Conservation (phyloP, 345 rosid species). For the Gossypium bickii region DNA sequence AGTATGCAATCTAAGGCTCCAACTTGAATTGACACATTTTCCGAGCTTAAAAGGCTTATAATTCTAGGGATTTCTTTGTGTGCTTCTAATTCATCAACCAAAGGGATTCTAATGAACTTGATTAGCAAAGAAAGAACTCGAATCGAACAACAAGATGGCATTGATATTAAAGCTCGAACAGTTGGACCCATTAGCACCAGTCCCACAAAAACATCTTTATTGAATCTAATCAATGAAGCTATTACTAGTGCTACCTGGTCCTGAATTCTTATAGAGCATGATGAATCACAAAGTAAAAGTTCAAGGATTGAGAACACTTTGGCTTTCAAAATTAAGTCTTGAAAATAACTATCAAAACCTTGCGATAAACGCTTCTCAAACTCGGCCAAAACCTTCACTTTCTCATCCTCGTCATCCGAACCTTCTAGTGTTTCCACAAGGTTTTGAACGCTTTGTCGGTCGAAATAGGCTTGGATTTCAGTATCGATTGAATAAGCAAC, state of each 20-base stretch:
- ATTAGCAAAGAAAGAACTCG: constrained; percentile 36
- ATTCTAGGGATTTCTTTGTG: constrained; percentile 38
- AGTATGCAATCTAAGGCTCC: constrained; percentile 38
- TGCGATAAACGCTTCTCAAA: constrained; percentile 33
- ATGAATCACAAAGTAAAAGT: constrained; percentile 27
- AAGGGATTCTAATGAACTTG: constrained; percentile 35
- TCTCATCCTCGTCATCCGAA: constrained; percentile 26
- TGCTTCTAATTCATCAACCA: constrained; percentile 49
- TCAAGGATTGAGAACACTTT: constrained; percentile 44
- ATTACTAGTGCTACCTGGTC: constrained; percentile 33
- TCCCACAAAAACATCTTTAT: constrained; percentile 55
- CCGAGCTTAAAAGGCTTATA: constrained; percentile 28
- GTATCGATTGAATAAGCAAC: constrained; percentile 29
- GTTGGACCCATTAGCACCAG: constrained; percentile 54
- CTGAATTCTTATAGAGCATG: constrained; percentile 22
- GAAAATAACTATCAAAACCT: constrained; percentile 50
- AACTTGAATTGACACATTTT: constrained; percentile 16
- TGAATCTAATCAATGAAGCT: constrained; percentile 41
- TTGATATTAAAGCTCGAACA: constrained; percentile 35
- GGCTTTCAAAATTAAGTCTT: constrained; percentile 42
- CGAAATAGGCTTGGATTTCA: constrained; percentile 30
- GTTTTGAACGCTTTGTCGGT: constrained; percentile 27
- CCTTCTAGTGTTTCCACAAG: constrained; percentile 27
- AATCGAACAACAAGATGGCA: constrained; percentile 36
- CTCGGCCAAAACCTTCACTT: constrained; percentile 32